Base-by-base conservation (phyloP, 176 grass and related monocot genomes). In the Oryza glaberrima region DNA sequence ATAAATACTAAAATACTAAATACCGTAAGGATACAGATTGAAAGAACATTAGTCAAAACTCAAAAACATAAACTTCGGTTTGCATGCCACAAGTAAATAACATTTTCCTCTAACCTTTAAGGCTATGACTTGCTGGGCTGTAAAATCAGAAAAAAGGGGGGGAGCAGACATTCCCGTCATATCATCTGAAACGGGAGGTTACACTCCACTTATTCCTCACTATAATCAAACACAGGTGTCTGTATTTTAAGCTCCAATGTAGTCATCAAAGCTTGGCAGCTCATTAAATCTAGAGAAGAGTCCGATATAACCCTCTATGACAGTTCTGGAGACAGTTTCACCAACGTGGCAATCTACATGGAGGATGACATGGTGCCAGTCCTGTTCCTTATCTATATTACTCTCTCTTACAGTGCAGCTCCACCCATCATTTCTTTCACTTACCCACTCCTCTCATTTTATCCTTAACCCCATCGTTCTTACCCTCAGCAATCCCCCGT, bases 61-160 rank as follows among this genome's bases (percentile, higher is more conserved):
- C 3, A 8, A 71, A 67, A 34, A 26, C 32, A 51, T 30, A 74
- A 17, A 54, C 17, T 48, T 74, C 7, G 51, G 22, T 17, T 41
- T 74, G 10, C 26, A 36, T 41, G 63, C 20, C 30, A 32, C 0
- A 15, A 65, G 32, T 26, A 30, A 48, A 79, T 38, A 79, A 54
- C 15, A 58, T 9, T 81, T 49, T 52, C 73, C 49, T 25, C 44
- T 74, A 67, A 86, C 58, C 58, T 75, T 80, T 86, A 56, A 65
- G 28, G 13, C 1, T 79, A n/a, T 64, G 20, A 32, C 34, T 81
- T 32, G 3, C 2, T 74, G 22, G n/a, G 47, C 61, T 58, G 36
- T 85, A 38, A 81, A 46, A 81, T 19, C 0, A 16, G 25, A 74
- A 73, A 71, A 81, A 67, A 22, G 15, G 54, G 22, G 43, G 12